These are phyloP conservation scores for Ophiostoma perfectum DNA, from an alignment of 2,329 filamentous ascomycete species.

Conservation along the genomic window DNA sequence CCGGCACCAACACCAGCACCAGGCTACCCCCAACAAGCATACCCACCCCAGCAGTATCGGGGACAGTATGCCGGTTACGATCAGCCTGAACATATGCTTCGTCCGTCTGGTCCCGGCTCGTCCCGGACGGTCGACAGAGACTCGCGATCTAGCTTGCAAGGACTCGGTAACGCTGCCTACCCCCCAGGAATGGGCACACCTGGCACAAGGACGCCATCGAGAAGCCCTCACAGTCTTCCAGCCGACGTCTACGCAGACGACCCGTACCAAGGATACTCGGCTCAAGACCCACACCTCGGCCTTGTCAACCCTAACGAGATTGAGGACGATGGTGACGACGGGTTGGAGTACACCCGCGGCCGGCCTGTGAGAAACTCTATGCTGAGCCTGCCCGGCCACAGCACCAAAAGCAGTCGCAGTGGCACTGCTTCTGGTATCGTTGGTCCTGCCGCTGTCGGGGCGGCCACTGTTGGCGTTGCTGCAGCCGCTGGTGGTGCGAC, in stretches of 20 bases:
- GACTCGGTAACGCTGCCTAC: constrained; percentile 34
- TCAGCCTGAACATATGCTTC: constrained; percentile 20
- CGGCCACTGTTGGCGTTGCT: constrained; percentile 29
- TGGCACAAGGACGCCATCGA: constrained; percentile 37
- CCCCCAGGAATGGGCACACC: constrained; percentile 36
- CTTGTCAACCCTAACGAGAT: constrained; percentile 74
- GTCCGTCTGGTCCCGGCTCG: constrained; percentile 19
- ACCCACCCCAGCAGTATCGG: constrained; percentile 28
- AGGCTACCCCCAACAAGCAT: constrained; percentile 30
- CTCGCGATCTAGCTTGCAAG: constrained; percentile 41
- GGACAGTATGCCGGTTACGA: constrained; percentile 24
- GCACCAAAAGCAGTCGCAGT: constrained; percentile 34
- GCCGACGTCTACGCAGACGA: constrained; percentile 54
- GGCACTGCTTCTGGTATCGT: constrained; percentile 18
- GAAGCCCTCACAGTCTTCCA: constrained; percentile 44
- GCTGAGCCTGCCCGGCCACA: constrained; percentile 50
- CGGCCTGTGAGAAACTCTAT: constrained; percentile 51
- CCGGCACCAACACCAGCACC: background rate
- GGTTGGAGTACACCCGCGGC: constrained; percentile 52
- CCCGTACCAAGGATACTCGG: constrained; percentile 59
- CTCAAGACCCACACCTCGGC: constrained; percentile 47
- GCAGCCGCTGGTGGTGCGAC: constrained; percentile 27
- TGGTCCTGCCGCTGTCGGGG: constrained; percentile 31
- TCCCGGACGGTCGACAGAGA: constrained; percentile 34
- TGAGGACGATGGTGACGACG: constrained; percentile 83